Base-by-base conservation (phyloP, 23 red algal genomes). In the Cyanidioschyzon merolae region DNA sequence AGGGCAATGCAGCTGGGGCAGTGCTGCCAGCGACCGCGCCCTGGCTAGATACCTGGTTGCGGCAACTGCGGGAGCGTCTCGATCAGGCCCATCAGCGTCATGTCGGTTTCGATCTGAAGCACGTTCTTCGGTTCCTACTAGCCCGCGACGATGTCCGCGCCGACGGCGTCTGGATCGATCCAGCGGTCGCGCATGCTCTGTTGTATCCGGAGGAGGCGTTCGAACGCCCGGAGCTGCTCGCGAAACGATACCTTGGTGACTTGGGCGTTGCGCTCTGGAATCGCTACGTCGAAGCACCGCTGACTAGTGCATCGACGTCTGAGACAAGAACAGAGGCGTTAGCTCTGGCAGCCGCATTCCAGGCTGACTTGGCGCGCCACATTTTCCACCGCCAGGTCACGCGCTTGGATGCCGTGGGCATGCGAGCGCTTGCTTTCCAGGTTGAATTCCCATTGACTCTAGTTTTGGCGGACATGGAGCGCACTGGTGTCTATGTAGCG, bases 381-480 rank as follows among this genome's bases (percentile, higher is more conserved):
- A 24, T 67, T 39, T 24, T 50, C 16, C 27, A 0, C 57, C 26
- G 34, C 7, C 67, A 80, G 76, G 37, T 21, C 0, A 24, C 63
- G 0, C 0, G 12, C 50, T 29, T 87, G 7, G 18, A 39, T 29
- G 39, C 0, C 0, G 25, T 0, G 0, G 50, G 51, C n/a, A 29
- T 87, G 50, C 45, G 39, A 0, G 25, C 31, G 16, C 34, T 87
- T 1, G 67, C 59, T 17, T 38, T 1, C 36, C 34, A 80, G 2
- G 59, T 80, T 32, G 84, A 87, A 76, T 57, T 79, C 58, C 84
- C 84, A 24, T 45, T 87, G 1, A 34, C 80, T 0, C 84, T 58
- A 35, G 77, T 80, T 12, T 59, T 87, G 0, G 84, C 45, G 31
- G 63, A 54, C 0, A 87, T 87, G 84, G 84, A 87, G 37, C 27